Evolutionary conservation across 2,329 filamentous ascomycete genomes (phyloP), one percentile per base, ranked within the genome.

Genomic region (Paecilomyces niveus): DNA sequence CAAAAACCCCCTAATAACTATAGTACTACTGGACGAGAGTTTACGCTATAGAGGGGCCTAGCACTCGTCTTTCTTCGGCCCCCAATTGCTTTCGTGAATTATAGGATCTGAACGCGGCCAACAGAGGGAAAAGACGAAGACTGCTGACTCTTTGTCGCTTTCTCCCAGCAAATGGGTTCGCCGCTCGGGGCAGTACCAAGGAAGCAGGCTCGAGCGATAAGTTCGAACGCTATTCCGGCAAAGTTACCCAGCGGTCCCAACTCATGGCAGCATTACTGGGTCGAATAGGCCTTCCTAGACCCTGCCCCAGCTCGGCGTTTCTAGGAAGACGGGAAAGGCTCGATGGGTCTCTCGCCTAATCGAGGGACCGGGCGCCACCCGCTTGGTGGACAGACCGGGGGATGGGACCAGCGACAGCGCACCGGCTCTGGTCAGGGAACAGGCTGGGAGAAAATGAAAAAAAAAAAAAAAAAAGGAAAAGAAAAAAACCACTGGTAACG

Each of bases 261-360:
- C 33, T 55, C 18, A 29, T 54, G 29, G 26, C 52, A 55, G 51
- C 33, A 29, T 45, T 21, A 35, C 33, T 32, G 35, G 13, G 33
- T 56, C 53, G 18, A 49, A 57, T 31, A 59, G 54, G 24, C 51
- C 50, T 60, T 59, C 62, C 58, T 63, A 65, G 64, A 65, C 67
- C 65, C 65, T 65, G 66, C 59, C 65, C 54, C 54, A 55, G 54
- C n/a, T 39, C 15, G 53, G 54, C 22, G 29, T 22, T 39, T 33
- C 55, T 62, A 62, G 62, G 65, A 63, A 63, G 56, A 62, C 61
- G 64, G 66, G 64, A 62, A 63, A 61, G 67, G 67, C 67, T 70
- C 67, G 67, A 68, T 65, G 64, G 67, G 67, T 63, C 67, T 68
- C 57, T 70, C 65, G 65, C 63, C 63, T 60, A 63, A 63, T 56